Percentiles rank a stretch among this genome's conserved stretches.
Evolutionary conservation across 768 basidiomycete genomes (phyloP).

Genomic region (Leccinum boreale): DNA sequence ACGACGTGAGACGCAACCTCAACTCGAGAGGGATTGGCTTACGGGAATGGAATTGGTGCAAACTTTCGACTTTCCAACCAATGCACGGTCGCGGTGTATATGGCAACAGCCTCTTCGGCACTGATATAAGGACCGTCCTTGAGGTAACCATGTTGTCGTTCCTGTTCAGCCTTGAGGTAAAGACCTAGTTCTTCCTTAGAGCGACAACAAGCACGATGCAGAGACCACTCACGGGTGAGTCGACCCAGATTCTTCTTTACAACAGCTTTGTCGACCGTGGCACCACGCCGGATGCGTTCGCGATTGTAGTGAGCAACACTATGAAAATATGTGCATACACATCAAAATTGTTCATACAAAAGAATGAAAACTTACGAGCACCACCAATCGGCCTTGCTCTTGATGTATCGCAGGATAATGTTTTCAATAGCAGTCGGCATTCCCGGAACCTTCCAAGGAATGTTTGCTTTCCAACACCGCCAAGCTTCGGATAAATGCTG

Average conservation of each 20-base stretch:
- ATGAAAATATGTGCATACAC: not conserved
- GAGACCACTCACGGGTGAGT: slow-evolving; percentile 69
- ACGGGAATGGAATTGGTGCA: slow-evolving; percentile 98
- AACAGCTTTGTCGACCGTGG: slow-evolving; percentile 97
- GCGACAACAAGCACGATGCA: not conserved
- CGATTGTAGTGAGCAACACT: slow-evolving; percentile 97
- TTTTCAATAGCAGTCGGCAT: slow-evolving; percentile 99
- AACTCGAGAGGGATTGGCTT: slow-evolving; percentile 24
- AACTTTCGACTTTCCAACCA: slow-evolving; percentile 99
- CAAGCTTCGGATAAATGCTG: slow-evolving; percentile 98
- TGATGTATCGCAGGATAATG: slow-evolving; percentile 98
- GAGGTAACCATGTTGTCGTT: slow-evolving; percentile 96
- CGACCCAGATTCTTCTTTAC: slow-evolving; percentile 99
- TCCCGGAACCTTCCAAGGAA: slow-evolving; percentile 99
- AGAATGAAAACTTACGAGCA: slow-evolving; percentile 57
- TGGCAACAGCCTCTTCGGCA: slow-evolving; percentile 97
- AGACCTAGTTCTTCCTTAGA: slow-evolving; percentile 47
- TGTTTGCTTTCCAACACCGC: slow-evolving; percentile 97
- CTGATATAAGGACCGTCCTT: slow-evolving; percentile 99
- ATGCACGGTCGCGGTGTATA: slow-evolving; percentile 97
- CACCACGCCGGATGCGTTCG: slow-evolving; percentile 94
- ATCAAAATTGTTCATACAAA: not conserved
- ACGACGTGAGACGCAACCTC: slow-evolving; percentile 1
- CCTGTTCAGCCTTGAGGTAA: slow-evolving; percentile 98
- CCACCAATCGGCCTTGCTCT: slow-evolving; percentile 99